phyloP scores from a whole-genome alignment of 2,329 filamentous ascomycete species.

The Aspergillus pseudoviridinutans region DNA sequence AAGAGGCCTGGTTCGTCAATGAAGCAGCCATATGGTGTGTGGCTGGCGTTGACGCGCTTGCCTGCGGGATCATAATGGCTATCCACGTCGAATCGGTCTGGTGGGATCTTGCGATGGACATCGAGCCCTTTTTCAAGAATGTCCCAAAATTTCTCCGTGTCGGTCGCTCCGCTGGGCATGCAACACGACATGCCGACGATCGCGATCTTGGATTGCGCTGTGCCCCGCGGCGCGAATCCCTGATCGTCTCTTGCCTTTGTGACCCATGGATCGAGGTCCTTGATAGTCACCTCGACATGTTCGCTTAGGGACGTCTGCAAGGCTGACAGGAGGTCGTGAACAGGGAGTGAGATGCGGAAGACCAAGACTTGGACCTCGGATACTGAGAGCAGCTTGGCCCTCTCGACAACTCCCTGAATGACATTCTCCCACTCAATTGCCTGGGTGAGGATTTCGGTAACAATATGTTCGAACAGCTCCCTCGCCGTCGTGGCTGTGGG shows the following conservation, averaged over 20 bases:
- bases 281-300: neutral
- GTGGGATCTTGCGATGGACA: slow-evolving; percentile 28
- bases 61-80: slow-evolving; percentile 32
- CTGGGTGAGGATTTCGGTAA: too few relatives aligned
- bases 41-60: slow-evolving; percentile 28
- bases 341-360: too few relatives aligned
- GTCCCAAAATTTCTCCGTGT: slow-evolving; percentile 34
- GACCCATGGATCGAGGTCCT: neutral
- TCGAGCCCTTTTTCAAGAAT: slow-evolving; percentile 31
- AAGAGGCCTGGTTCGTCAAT: slow-evolving; percentile 35
- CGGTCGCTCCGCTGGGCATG: slow-evolving; percentile 10
- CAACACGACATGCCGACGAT: slow-evolving; percentile 9
- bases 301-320: too few relatives aligned
- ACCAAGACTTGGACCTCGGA: too few relatives aligned
- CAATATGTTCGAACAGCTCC: too few relatives aligned
- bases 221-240: neutral
- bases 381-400: too few relatives aligned
- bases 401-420: too few relatives aligned
- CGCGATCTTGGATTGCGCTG: neutral
- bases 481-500: too few relatives aligned
- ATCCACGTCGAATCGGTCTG: slow-evolving; percentile 31
- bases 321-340: too few relatives aligned
- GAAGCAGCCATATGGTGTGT: slow-evolving; percentile 32
- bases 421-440: too few relatives aligned
- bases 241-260: too few relatives aligned